These are phyloP conservation scores for Aquilaria malaccensis DNA, from an alignment of 345 rosid genomes.

Conservation along the genomic window DNA sequence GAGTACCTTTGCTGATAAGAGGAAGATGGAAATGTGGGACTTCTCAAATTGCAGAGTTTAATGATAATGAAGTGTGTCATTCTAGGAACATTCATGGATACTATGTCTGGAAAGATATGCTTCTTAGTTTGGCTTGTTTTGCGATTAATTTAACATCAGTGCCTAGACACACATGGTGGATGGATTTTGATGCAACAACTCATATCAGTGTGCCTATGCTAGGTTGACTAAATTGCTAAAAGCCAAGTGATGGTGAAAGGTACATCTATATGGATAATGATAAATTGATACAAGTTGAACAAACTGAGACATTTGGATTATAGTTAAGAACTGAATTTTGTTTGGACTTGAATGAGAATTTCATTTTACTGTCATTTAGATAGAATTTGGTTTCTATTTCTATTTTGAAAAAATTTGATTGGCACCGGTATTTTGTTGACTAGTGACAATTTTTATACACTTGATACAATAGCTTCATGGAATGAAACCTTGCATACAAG, in stretches of 20 bases:
- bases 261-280: too few relatives aligned
- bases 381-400: too few relatives aligned
- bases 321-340: not conserved
- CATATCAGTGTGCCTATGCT: too few relatives aligned
- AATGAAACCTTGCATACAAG: constrained; percentile 2
- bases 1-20: not conserved
- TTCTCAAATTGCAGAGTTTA: not conserved
- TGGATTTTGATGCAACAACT: constrained; percentile 2
- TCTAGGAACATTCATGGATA: too few relatives aligned
- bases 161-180: constrained; percentile 12
- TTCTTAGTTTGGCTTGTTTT: constrained; percentile 8
- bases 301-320: not conserved
- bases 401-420: not conserved
- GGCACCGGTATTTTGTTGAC: not conserved
- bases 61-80: too few relatives aligned
- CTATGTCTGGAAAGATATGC: not conserved
- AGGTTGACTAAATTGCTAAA: too few relatives aligned
- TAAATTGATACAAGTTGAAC: not conserved
- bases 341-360: too few relatives aligned
- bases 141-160: constrained; percentile 6
- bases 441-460: constrained; percentile 5
- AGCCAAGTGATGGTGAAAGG: too few relatives aligned
- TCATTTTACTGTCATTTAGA: too few relatives aligned
- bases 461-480: constrained; percentile 10
- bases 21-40: not conserved